These are phyloP conservation scores for Fraxinus angustifolia DNA, from an alignment of 305 asterid genomes.

Conservation along the genomic window DNA sequence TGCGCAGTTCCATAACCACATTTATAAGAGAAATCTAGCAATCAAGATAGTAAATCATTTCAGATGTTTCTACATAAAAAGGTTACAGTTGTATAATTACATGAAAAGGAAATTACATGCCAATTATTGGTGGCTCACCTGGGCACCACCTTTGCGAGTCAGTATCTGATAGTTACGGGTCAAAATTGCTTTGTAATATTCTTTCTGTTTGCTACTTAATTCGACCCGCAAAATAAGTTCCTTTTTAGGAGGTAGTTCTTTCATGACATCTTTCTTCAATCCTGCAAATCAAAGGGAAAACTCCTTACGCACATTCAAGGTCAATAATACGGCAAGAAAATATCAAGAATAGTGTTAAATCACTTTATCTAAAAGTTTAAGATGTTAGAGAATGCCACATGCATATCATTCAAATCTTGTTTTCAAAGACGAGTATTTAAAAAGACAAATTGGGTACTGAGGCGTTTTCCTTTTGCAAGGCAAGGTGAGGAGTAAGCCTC, in stretches of 20 bases:
- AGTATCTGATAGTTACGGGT: slow-evolving; percentile 92
- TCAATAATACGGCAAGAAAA: slow-evolving; percentile 19
- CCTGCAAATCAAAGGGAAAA: slow-evolving; percentile 48
- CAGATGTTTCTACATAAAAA: slow-evolving; percentile 16
- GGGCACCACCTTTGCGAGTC: slow-evolving; percentile 96
- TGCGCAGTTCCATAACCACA: slow-evolving; percentile 99
- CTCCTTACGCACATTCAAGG: not conserved
- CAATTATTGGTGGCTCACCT: slow-evolving; percentile 45
- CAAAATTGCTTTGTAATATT: slow-evolving; percentile 89
- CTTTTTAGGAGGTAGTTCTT: slow-evolving; percentile 89
- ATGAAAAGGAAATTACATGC: slow-evolving; percentile 23
- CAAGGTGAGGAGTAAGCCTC: not conserved
- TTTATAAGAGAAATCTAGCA: slow-evolving; percentile 85
- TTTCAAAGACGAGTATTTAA: not conserved
- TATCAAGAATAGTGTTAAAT: not conserved
- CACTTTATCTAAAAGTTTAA: not conserved
- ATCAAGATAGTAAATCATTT: slow-evolving; percentile 27
- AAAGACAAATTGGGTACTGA: not conserved
- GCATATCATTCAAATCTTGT: not conserved
- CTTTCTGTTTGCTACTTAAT: slow-evolving; percentile 90
- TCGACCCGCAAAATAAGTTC: slow-evolving; percentile 95
- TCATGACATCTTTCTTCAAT: slow-evolving; percentile 95
- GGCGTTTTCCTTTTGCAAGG: not conserved
- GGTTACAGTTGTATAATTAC: slow-evolving; percentile 12
- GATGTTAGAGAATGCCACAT: not conserved